A percentile compares a stretch with the other conserved stretches of the same genome.
Evolutionary conservation across 257 asterid genomes (phyloP).

Genomic region (Solanum rostratum): DNA sequence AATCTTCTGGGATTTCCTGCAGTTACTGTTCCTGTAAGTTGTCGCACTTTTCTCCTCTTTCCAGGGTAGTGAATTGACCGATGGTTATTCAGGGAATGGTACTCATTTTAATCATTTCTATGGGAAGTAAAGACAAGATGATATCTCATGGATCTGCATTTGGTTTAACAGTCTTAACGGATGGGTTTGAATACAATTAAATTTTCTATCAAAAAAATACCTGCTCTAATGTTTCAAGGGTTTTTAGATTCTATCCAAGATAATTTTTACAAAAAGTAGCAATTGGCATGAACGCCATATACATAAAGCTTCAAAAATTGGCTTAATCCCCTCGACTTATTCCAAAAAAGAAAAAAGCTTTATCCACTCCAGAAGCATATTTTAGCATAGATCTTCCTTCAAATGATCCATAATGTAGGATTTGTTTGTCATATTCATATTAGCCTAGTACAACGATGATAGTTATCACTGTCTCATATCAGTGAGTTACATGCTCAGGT

Average conservation of each 20-base stretch:
- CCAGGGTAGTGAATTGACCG: not conserved
- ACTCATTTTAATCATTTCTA: not conserved
- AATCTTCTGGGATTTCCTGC: slow-evolving; percentile 97
- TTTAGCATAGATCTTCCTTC: not conserved
- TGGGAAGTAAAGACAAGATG: not conserved
- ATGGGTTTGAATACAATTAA: not conserved
- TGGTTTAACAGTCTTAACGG: not conserved
- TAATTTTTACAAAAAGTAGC: not conserved
- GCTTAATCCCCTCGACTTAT: not conserved
- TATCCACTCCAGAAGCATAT: not conserved
- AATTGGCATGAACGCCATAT: not conserved
- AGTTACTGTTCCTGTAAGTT: slow-evolving; percentile 82
- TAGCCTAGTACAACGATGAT: not conserved
- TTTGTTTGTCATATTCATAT: not conserved
- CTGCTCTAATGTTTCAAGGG: not conserved
- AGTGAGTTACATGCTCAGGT: slow-evolving; percentile 23
- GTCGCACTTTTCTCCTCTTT: not conserved
- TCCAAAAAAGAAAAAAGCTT: not conserved
- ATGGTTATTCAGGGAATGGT: not conserved
- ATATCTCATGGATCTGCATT: not conserved
- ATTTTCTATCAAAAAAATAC: not conserved
- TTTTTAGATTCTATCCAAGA: not conserved
- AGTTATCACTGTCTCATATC: not conserved
- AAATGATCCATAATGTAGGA: not conserved
- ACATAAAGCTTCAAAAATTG: no score